Base-by-base conservation (phyloP, 176 grass and related monocot genomes). In the Typha latifolia region DNA sequence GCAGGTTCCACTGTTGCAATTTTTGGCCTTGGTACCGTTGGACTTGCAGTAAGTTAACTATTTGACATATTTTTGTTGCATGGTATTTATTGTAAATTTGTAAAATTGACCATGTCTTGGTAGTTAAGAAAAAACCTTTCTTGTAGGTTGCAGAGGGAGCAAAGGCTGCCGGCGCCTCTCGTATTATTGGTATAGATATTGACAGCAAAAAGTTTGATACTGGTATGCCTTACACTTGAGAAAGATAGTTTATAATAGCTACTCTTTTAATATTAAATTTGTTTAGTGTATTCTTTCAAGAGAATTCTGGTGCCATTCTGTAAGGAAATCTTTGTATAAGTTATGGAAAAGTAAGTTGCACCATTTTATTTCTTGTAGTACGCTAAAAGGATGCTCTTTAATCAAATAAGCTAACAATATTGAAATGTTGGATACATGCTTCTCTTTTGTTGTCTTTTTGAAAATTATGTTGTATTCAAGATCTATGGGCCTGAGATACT, bases 1-100 rank as follows among this genome's bases (percentile, higher is more conserved):
- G 51, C 78, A 48, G 94, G 89, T 32, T 87, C 94, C 3, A 48
- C 80, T 63, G 94, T 99, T 79, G 94, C 94, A 71, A 11, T 99
- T 87, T 99, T 99, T 84, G 94, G 94, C 23, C 94, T 99, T 71
- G 94, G 94, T 49, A 99, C 86, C 69, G 79, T 99, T 72, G 94
- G 94, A 19, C 89, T 99, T 74, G 94, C 94, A 62, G 94, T 99
- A 86, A 87, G 94, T 85, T 74, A 51, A 49, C 57, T 4, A 18
- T 62, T 14, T 69, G 50, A 32, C 22, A 27, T 51, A 23, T 20
- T 14, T 22, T 15, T 13, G 13, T 4, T 27, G 3, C 21, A 4
- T 31, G 37, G 37, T 49, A n/a, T 50, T 23, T 0, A 8, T 69
- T 15, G 43, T 67, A 12, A 10, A 5, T 5, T 50, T 61, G 15